Base-by-base conservation (phyloP, 139 green algal species). In the Coccomyxa sp. region DNA sequence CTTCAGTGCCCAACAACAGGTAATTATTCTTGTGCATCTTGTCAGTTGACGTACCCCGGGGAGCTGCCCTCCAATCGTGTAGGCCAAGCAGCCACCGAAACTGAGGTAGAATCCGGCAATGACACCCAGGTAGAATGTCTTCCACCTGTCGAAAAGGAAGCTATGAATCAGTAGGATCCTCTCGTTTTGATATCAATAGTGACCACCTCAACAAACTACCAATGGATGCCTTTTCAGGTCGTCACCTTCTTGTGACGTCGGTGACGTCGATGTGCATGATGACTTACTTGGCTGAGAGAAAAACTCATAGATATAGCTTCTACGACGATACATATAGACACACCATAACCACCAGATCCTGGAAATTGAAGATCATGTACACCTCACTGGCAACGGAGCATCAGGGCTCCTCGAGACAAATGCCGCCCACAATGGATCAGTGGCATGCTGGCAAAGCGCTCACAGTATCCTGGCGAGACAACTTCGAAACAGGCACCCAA, bases 51-150 rank as follows among this genome's bases (percentile, higher is more conserved):
- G 25, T 27, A 82, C 67, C n/a, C 38, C 25, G 4, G 77, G 66
- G n/a, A 86, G 0, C 66, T 86, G 77, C 10, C 82, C 82, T 45
- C 77, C 77, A 23, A 82, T 66, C 18, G 71, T 74, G 18, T 80
- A 76, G 13, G 57, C 57, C 60, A 86, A 75, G 21, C 45, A 57
- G 10, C 71, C 77, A 27, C 82, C 82, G 27, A 86, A 68, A 13
- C 66, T 67, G 13, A 86, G 45, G 28, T 82, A 82, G 27, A 81
- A 60, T 13, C 82, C 82, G 10, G 82, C 82, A 15, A 86, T 45
- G 15, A 86, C 71, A 51, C 27, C 77, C 38, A 86, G 63, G 58
- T 77, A 86, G 14, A 86, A 82, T 25, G 71, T 81, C 77, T 86
- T 86, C 82, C 77, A 86, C 82, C 71, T 77, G 71, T 21, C 21